Conservation (phyloP, 2,329 filamentous ascomycete genomes). For the Elsinoe australis region DNA sequence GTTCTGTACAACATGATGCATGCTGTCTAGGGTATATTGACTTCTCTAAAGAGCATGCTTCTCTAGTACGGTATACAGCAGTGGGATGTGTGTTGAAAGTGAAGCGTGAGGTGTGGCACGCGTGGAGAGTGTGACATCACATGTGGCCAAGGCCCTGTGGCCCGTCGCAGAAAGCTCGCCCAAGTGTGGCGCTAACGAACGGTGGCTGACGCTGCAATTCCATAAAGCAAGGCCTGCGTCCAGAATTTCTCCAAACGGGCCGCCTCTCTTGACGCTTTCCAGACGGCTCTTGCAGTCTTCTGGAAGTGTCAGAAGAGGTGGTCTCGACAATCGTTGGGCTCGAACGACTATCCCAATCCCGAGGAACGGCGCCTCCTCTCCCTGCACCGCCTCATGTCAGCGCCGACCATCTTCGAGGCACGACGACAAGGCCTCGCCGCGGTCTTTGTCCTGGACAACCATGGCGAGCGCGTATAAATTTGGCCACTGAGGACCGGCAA, state of each 20-base stretch:
- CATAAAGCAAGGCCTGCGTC: slow-evolving; percentile 1
- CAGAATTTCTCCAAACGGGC: background rate
- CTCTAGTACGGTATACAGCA: too few species aligned
- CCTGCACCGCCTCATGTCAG: slow-evolving; percentile 4
- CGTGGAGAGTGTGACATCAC: too few species aligned
- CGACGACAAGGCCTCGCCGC: background rate
- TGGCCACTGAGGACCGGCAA: slow-evolving; percentile 2
- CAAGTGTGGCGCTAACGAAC: too few species aligned
- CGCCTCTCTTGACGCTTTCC: background rate
- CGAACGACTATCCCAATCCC: background rate
- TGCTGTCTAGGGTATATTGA: too few species aligned
- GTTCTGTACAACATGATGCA: too few species aligned
- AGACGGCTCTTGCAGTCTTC: background rate
- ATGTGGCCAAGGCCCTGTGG: too few species aligned
- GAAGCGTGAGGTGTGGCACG: too few species aligned
- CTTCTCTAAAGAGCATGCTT: too few species aligned
- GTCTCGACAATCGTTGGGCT: slow-evolving; percentile 8
- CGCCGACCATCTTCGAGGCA: background rate
- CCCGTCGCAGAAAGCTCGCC: too few species aligned
- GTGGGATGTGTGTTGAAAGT: too few species aligned
- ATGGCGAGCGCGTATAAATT: slow-evolving; percentile 3
- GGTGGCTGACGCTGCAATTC: background rate
- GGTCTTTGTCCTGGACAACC: slow-evolving; percentile 11
- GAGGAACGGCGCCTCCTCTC: background rate
- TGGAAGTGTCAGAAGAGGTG: background rate